Base-by-base conservation (phyloP, 768 basidiomycete species). In the Kockovaella imperatae region DNA sequence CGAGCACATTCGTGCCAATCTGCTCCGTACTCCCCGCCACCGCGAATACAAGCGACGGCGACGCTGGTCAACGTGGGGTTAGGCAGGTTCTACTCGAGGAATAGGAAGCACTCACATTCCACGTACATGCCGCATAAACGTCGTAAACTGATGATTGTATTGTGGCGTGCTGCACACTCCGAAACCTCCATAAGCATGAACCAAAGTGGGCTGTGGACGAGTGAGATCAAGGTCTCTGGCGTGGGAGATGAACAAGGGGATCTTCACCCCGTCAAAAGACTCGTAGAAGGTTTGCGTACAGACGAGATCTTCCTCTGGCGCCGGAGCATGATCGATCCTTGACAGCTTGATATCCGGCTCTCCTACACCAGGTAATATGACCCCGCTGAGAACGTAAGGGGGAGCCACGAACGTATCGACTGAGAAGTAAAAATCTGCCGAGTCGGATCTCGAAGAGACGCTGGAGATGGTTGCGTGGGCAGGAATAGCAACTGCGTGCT, bases 181-280 rank as follows among this genome's bases (percentile, higher is more conserved):
- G 35, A 26, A 47, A 3, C 51, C 51, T 34, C 51, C 51, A 44
- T 53, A 53, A n/a, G 46, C 51, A 35, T 53, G 41, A 21, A 53
- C 32, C 7, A 53, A 34, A 4, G 46, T 36, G n/a, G 45, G 45
- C 5, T 48, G 35, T 17, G 51, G 51, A 23, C 29, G 36, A 14
- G 46, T 45, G 28, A 42, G 34, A 28, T 53, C 51, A 25, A 53
- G 41, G 39, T 53, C 46, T 28, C 38, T 28, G 3, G 31, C n/a
- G 40, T 53, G 46, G 26, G 35, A 47, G 31, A 53, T 35, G 46
- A 53, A 53, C 30, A 53, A 17, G 11, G 51, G 51, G 18, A 53
- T 53, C 18, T 47, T 38, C n/a, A 20, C 24, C 10, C 46, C 46
- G 24, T 53, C 51, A 30, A 42, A 25, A 15, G 45, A 47, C 15